Evolutionary conservation across 2,329 filamentous ascomycete genomes (phyloP), one percentile per base, ranked within the genome.

Genomic region (Penicillium glabrum): DNA sequence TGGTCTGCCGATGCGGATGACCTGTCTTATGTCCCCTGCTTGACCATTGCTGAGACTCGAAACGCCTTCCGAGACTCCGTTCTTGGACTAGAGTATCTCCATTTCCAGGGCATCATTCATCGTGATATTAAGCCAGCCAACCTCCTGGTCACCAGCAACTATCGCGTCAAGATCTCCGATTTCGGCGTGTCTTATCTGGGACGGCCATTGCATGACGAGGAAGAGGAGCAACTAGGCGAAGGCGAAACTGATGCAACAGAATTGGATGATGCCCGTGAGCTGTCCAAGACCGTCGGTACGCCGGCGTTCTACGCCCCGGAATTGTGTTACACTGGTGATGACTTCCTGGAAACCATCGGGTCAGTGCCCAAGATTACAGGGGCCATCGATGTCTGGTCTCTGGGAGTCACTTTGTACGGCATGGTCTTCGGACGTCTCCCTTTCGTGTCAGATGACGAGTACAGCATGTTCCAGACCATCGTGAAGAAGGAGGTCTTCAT

Each of bases 171-270:
- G 80, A 99, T 99, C 59, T 98, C 95, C 5, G 95, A 99, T 70
- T 99, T 99, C 78, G 95, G 95, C 31, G 95, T 99, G 1, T 99
- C 95, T 1, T 99, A 98, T 74, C 91, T 99, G 61, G 95, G 95
- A 27, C 87, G 91, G 50, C 91, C 91, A 1, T 89, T 93, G 56
- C 84, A 90, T 39, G 91, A 96, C 46, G 90, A 89, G 52, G 91
- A 96, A 66, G 83, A 86, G 37, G 88, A 91, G 57, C 89, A 92
- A 56, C 75, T 87, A 80, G 89, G 89, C 4, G 90, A 96, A 80
- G 89, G 89, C 4, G 90, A 96, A 70, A 90, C 88, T 0, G 93
- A 97, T 72, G 89, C 90, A 11, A 87, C 86, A 41, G 91, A 96
- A 68, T 86, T 96, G 57, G 93, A 97, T 66, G 91, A 97, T 71